Percentiles rank a stretch among this genome's conserved stretches.
Conservation (phyloP, 2,329 filamentous ascomycete genomes). For the Epichloe aotearoae region DNA sequence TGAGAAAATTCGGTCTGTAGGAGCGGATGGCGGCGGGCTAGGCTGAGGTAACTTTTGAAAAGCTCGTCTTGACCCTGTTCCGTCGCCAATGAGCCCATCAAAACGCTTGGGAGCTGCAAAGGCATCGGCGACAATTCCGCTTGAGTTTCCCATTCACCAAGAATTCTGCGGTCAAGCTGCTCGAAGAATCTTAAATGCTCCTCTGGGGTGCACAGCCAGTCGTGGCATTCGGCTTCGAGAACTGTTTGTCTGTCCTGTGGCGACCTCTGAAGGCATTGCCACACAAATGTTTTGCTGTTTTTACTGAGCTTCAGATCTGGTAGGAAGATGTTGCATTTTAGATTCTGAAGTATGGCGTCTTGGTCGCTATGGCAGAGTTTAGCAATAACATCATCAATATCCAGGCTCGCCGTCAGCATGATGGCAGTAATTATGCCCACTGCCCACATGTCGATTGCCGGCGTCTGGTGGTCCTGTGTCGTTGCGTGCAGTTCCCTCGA, state of each 20-base stretch:
- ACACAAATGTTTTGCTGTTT: conserved; percentile 17
- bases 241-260: conserved; percentile 17
- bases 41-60: not conserved
- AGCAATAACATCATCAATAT: conserved; percentile 8
- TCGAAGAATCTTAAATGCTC: conserved; percentile 19
- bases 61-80: not conserved
- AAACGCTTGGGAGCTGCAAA: conserved; percentile 17
- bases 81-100: not conserved
- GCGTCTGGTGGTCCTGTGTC: conserved; percentile 16
- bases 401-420: conserved; percentile 16
- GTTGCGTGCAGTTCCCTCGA: conserved; percentile 25
- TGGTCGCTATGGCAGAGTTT: conserved; percentile 17
- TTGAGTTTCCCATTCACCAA: conserved; percentile 14
- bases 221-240: conserved; percentile 16
- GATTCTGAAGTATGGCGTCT: conserved; percentile 9
- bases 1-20: conserved; percentile 1
- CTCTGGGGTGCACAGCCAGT: conserved; percentile 21
- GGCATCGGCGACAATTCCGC: conserved; percentile 21
- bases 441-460: conserved; percentile 38
- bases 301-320: conserved; percentile 10
- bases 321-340: conserved; percentile 9
- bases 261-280: conserved; percentile 17
- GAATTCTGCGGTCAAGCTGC: conserved; percentile 17
- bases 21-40: conserved; percentile 1
- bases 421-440: conserved; percentile 33